These are phyloP conservation scores for Blumeriella jaapii DNA, from an alignment of 2,329 filamentous ascomycete genomes.

Conservation along the genomic window DNA sequence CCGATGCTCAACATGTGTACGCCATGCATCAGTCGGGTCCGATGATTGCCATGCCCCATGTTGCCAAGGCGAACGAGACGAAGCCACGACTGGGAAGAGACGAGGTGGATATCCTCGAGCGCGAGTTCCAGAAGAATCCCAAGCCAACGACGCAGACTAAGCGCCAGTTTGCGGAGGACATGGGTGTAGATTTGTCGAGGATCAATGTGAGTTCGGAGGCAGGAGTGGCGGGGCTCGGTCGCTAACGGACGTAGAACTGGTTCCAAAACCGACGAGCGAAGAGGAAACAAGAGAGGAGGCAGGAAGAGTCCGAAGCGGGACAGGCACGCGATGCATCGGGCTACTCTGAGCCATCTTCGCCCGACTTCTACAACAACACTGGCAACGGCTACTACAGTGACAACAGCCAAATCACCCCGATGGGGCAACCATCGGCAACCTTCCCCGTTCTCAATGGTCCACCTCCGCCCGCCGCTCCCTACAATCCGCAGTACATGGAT, in stretches of 20 bases:
- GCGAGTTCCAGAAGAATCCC: constrained; percentile 51
- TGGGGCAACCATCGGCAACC: constrained; percentile 11
- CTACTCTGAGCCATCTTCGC: constrained; percentile 23
- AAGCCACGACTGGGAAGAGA: constrained; percentile 40
- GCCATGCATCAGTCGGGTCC: constrained; percentile 26
- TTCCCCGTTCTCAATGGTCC: constrained; percentile 16
- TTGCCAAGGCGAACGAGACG: constrained; percentile 23
- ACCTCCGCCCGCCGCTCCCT: constrained; percentile 19
- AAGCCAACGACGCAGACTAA: constrained; percentile 53
- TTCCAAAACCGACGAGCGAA: constrained; percentile 53
- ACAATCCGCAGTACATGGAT: constrained; percentile 22
- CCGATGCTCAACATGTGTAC: constrained; percentile 13
- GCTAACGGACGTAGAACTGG: constrained; percentile 44
- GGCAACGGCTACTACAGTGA: constrained; percentile 14
- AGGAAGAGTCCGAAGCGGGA: constrained; percentile 37
- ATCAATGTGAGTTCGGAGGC: constrained; percentile 50
- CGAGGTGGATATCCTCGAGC: constrained; percentile 47
- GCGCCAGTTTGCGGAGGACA: constrained; percentile 47
- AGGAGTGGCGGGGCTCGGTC: constrained; percentile 21
- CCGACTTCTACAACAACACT: constrained; percentile 16
- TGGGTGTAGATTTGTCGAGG: constrained; percentile 50
- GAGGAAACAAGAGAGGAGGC: constrained; percentile 44
- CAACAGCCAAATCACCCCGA: constrained; percentile 7
- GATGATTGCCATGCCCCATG: constrained; percentile 18
- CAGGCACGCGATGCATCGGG: constrained; percentile 24